Percentiles rank a stretch among this genome's conserved stretches.
These are phyloP conservation scores for Exobasidium cylindrosporum DNA, from an alignment of 1,284 basidiomycete genomes.

Conservation along the genomic window DNA sequence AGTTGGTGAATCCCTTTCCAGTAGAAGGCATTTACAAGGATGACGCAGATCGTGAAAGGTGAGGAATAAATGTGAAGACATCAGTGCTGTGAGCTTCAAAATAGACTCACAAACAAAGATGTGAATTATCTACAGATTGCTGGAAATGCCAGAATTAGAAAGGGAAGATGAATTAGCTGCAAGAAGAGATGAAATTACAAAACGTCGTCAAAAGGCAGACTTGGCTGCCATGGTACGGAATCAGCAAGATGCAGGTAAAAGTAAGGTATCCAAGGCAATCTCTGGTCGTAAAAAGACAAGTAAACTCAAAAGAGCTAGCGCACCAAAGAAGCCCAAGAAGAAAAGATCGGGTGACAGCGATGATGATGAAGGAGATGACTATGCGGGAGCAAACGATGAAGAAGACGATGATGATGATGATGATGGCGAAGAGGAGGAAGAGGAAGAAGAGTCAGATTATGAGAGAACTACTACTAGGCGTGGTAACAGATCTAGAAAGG, in stretches of 20 bases:
- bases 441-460: slow-evolving; percentile 59
- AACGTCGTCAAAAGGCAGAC: slow-evolving; percentile 69
- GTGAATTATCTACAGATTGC: too few relatives aligned
- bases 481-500: neutral
- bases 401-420: slow-evolving; percentile 17
- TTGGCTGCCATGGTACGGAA: slow-evolving; percentile 72
- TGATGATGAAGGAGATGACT: slow-evolving; percentile 57
- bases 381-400: slow-evolving; percentile 6
- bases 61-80: too few relatives aligned
- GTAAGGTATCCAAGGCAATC: too few relatives aligned
- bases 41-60: slow-evolving; percentile 76
- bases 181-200: slow-evolving; percentile 76
- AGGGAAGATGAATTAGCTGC: slow-evolving; percentile 78
- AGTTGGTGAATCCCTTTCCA: slow-evolving; percentile 70
- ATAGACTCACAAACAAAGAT: slow-evolving; percentile 1
- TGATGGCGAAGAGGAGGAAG: slow-evolving; percentile 57
- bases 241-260: slow-evolving; percentile 59
- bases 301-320: slow-evolving; percentile 67
- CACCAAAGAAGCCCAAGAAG: slow-evolving; percentile 76
- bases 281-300: slow-evolving; percentile 3
- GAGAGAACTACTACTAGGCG: slow-evolving; percentile 4
- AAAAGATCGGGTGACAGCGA: slow-evolving; percentile 77
- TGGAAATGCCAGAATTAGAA: slow-evolving; percentile 78
- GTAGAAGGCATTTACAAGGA: slow-evolving; percentile 84
- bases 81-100: neutral